Conservation (phyloP, 2,329 filamentous ascomycete species). For the Talaromyces sp. region DNA sequence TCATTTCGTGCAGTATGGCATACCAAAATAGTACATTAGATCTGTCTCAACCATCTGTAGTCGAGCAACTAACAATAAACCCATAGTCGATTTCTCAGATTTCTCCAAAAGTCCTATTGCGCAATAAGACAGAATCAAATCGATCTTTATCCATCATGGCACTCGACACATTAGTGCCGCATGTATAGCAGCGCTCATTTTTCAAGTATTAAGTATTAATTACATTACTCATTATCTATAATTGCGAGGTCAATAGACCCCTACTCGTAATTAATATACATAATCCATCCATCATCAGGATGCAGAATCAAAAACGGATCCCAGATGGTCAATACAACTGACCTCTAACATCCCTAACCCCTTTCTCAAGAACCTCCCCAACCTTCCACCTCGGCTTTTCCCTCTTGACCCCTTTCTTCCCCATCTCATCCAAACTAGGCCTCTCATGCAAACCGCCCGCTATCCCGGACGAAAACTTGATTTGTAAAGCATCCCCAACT, state of each 20-base stretch:
- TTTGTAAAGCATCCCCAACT: conserved; percentile 77
- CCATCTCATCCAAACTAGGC: conserved; percentile 52
- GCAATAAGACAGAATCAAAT: too few species aligned
- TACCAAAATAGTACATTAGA: too few species aligned
- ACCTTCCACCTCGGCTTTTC: conserved; percentile 71
- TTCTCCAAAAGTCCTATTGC: too few species aligned
- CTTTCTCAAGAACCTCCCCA: conserved; percentile 65
- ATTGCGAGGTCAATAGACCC: background rate
- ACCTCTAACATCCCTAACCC: conserved; percentile 66
- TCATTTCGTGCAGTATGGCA: too few species aligned
- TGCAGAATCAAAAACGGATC: too few species aligned
- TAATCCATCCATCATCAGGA: too few species aligned
- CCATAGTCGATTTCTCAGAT: too few species aligned
- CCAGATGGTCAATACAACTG: conserved; percentile 52
- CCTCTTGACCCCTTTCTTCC: conserved; percentile 21
- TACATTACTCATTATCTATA: background rate
- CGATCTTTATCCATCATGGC: too few species aligned
- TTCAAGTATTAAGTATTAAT: background rate
- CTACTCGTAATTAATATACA: background rate
- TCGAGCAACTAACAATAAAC: too few species aligned
- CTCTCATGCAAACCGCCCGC: conserved; percentile 68
- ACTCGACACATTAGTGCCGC: too few species aligned
- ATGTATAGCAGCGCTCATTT: too few species aligned
- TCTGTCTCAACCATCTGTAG: too few species aligned
- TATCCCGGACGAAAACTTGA: conserved; percentile 89